Evolutionary conservation across 192 early-diverging fungal genomes (phyloP).

Genomic region (Mortierella antarctica): DNA sequence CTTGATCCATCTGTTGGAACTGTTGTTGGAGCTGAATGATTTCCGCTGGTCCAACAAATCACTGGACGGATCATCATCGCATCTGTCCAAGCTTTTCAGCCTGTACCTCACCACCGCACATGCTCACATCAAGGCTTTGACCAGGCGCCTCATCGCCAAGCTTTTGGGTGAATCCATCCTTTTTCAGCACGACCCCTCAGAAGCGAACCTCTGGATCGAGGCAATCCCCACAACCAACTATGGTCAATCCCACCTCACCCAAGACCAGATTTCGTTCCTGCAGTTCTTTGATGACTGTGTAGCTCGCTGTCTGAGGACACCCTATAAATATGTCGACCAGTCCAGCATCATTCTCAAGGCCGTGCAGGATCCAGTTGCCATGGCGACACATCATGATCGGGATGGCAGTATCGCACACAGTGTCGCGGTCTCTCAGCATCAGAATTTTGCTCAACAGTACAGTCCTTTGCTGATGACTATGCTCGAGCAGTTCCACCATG

Average conservation of each 20-base stretch:
- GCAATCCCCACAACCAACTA: slow-evolving; percentile 58
- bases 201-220: slow-evolving; percentile 68
- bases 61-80: slow-evolving; percentile 59
- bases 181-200: slow-evolving; percentile 67
- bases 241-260: slow-evolving; percentile 25
- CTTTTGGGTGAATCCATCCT: slow-evolving; percentile 66
- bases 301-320: slow-evolving; percentile 62
- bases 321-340: slow-evolving; percentile 73
- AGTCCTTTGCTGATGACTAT: slow-evolving; percentile 63
- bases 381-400: slow-evolving; percentile 5
- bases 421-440: slow-evolving; percentile 13
- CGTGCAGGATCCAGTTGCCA: slow-evolving; percentile 32
- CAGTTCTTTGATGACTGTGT: slow-evolving; percentile 77
- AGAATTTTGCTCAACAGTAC: slow-evolving; percentile 51
- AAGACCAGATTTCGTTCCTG: slow-evolving; percentile 55
- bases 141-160: slow-evolving; percentile 56
- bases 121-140: slow-evolving; percentile 55
- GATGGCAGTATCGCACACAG: slow-evolving; percentile 8
- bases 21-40: slow-evolving; percentile 66
- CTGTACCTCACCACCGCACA: slow-evolving; percentile 63
- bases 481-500: slow-evolving; percentile 56
- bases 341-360: slow-evolving; percentile 56
- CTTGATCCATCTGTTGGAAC: slow-evolving; percentile 68
- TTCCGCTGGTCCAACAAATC: slow-evolving; percentile 79
- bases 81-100: slow-evolving; percentile 64